Conservation (phyloP, 176 grass and related monocot species). For the Hyparrhenia diplandra region DNA sequence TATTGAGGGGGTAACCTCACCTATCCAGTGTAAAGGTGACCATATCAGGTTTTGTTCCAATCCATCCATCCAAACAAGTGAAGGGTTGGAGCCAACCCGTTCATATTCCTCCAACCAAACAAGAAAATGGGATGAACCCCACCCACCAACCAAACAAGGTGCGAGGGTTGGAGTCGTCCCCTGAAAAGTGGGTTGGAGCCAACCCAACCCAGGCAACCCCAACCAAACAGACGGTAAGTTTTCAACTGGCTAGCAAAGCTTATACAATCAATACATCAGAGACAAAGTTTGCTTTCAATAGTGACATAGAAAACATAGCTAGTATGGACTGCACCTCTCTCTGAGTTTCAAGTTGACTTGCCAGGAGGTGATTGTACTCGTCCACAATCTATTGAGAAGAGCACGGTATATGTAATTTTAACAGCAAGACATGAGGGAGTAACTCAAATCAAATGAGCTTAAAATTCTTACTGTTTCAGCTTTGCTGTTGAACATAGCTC, state of each 20-base stretch:
- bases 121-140: too few species aligned
- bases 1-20: too few species aligned
- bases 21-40: too few species aligned
- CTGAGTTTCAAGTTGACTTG: conserved; percentile 86
- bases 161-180: too few species aligned
- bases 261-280: not conserved
- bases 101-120: too few species aligned
- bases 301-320: not conserved
- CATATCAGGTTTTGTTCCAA: too few species aligned
- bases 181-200: too few species aligned
- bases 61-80: too few species aligned
- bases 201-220: too few species aligned
- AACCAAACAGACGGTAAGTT: too few species aligned
- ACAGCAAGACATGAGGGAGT: not conserved
- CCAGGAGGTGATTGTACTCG: conserved; percentile 83
- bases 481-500: conserved; percentile 80
- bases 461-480: conserved; percentile 53
- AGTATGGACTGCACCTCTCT: conserved; percentile 50
- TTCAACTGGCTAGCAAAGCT: not conserved
- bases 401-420: conserved; percentile 6
- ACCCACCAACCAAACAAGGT: too few species aligned
- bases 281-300: not conserved
- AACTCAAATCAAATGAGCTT: conserved; percentile 14
- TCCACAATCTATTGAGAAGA: conserved; percentile 70
- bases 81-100: too few species aligned